Evolutionary conservation across 139 green algal species (phyloP), one percentile per base, ranked within the genome.

Genomic region (Asterochloris sp.): DNA sequence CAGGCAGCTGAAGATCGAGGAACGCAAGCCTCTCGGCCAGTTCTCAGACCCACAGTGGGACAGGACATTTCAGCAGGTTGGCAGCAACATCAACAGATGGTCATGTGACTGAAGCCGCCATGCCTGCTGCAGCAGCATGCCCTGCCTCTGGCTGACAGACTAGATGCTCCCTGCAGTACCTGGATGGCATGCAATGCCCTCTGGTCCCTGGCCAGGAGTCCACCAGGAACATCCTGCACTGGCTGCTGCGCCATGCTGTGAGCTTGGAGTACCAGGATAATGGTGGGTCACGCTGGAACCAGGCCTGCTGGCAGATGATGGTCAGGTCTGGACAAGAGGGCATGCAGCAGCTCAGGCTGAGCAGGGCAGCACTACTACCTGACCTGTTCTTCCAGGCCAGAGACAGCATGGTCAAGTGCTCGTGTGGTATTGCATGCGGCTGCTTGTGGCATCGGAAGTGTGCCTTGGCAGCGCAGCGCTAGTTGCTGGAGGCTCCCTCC

Each of bases 101-200:
- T 16, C 68, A n/a, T 29, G 26, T 76, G 17, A 24, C 15, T 4
- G 4, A 19, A 19, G 16, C 0, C 38, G 16, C 10, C 63, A 19
- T 64, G 38, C 29, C 38, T 66, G 63, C 19, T 13, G 38, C 16
- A 62, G 26, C 38, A 26, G 14, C 26, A 26, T 78, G 26, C 4
- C 17, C 66, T 71, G 19, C 66, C 66, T 21, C 19, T 71, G 17
- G 66, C 19, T 21, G 66, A 26, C 19, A 21, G 17, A 26, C 4
- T 71, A 9, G 66, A 10, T 71, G 17, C 66, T 71, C 24, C 10
- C 12, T 73, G 74, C 74, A 85, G 77, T 93, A 94, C 74, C 27
- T 92, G 63, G 19, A 62, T 2, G 90, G 91, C 60, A 64, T 93
- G 17, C 82, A 90, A 62, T 92, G 90, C 67, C 90, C 90, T 13